Base-by-base conservation (phyloP, 306 rosid species). In the Abrus pulchellus region DNA sequence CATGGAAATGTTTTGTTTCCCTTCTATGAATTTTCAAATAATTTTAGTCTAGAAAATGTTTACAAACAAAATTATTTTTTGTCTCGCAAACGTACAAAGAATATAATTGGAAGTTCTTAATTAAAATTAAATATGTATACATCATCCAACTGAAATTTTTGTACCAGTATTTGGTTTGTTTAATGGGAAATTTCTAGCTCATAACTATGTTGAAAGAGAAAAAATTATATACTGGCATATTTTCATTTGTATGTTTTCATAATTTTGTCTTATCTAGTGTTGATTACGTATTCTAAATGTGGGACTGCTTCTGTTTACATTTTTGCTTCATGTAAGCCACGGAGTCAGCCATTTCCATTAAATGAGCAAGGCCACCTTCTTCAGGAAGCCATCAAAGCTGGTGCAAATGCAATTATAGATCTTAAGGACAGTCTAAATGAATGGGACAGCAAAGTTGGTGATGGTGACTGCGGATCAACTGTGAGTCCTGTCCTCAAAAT, bases 401-500 rank as follows among this genome's bases (percentile, higher is more conserved):
- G 92, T 77, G 93, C 92, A 65, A 85, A 90, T 80, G 95, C 91
- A 65, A 50, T 92, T 34, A 65, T 86, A 52, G 71, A 76, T 83
- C 85, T 90, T 32, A 82, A 67, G 82, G 93, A 90, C 69, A 65
- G 71, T 62, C 83, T 92, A 82, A 90, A 92, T 84, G 97, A 92
- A 53, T 92, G 97, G 97, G 97, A 92, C 73, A 78, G 97, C 80
- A 87, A 83, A 86, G 92, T 88, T 68, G 97, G 92, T 20, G 97
- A 92, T 82, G 97, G 97, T 80, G 97, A 92, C 81, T 90, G 93
- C 78, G 95, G 97, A 47, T 88, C 95, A 67, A 90, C 93, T 27
- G 95, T 92, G 74, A 86, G 93, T 86, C 67, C 49, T 38, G 28
- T 43, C 33, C 77, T 74, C 74, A 30, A 76, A 68, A 52, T 47